Conservation (phyloP, 495 filamentous ascomycete genomes). For the Lentithecium fluviatile region DNA sequence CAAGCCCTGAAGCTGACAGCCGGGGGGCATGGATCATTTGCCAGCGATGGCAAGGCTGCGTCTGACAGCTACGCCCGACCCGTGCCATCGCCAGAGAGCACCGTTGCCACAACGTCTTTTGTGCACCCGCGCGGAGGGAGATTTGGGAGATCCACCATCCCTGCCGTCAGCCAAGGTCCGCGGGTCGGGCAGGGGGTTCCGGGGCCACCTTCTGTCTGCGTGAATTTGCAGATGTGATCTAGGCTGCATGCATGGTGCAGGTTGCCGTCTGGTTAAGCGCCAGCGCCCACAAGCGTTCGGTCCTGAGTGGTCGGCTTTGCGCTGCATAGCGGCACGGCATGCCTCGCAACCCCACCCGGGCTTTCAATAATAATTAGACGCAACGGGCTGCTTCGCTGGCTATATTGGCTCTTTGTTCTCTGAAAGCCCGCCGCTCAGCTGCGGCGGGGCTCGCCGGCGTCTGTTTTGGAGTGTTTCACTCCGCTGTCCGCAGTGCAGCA, state of each 20-base stretch:
- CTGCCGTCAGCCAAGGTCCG: slow-evolving; percentile 1
- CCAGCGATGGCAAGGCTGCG: neutral
- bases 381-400: slow-evolving; percentile 9
- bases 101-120: slow-evolving; percentile 20
- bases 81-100: neutral
- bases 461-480: slow-evolving; percentile 16
- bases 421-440: slow-evolving; percentile 9
- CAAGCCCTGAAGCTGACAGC: neutral
- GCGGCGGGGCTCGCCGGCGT: slow-evolving; percentile 5
- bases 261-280: slow-evolving; percentile 21
- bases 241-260: neutral
- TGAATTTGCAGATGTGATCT: slow-evolving; percentile 1
- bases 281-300: neutral
- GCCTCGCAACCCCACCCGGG: neutral
- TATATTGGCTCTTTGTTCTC: slow-evolving; percentile 7
- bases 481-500: slow-evolving; percentile 7
- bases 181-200: neutral
- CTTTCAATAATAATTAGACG: slow-evolving; percentile 14
- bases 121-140: slow-evolving; percentile 13
- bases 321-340: slow-evolving; percentile 17
- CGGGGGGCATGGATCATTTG: slow-evolving; percentile 7
- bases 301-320: slow-evolving; percentile 14
- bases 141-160: neutral
- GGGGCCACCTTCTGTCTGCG: neutral
- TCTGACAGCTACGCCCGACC: neutral